Evolutionary conservation across 1,139 yeast species (phyloP).

Genomic region (Pichia sp.): DNA sequence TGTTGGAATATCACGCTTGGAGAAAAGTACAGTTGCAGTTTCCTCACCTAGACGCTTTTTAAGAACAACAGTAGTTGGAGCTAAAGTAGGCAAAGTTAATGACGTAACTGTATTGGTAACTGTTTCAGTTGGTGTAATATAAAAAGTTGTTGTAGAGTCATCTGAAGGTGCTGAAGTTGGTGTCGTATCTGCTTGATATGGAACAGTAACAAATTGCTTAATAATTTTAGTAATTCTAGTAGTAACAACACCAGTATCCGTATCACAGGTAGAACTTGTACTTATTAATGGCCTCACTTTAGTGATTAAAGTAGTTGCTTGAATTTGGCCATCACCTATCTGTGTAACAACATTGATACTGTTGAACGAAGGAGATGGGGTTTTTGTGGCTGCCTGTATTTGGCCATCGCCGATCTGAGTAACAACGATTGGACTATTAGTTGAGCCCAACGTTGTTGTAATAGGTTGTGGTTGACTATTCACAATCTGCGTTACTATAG

Average conservation of each 20-base stretch:
- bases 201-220: constrained; percentile 10
- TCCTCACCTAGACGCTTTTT: constrained; percentile 18
- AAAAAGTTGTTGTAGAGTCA: constrained; percentile 36
- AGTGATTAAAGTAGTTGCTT: constrained; percentile 36
- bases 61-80: constrained; percentile 30
- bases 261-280: background rate
- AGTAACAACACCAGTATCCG: background rate
- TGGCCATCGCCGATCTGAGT: constrained; percentile 33
- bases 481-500: constrained; percentile 29
- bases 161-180: constrained; percentile 30
- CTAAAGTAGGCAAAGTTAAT: constrained; percentile 25
- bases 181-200: background rate
- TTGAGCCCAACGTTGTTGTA: constrained; percentile 15
- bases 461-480: constrained; percentile 36
- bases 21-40: constrained; percentile 28
- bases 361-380: constrained; percentile 13
- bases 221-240: constrained; percentile 7
- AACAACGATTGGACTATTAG: constrained; percentile 20
- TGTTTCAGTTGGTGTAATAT: constrained; percentile 37
- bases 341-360: constrained; percentile 37
- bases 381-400: constrained; percentile 30
- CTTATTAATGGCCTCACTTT: background rate
- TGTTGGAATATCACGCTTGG: constrained; percentile 19
- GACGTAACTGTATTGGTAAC: constrained; percentile 29
- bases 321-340: constrained; percentile 58